Percentiles rank a stretch among this genome's conserved stretches.
These are phyloP conservation scores for Quercus lobata DNA, from an alignment of 331 rosid species.

Conservation along the genomic window DNA sequence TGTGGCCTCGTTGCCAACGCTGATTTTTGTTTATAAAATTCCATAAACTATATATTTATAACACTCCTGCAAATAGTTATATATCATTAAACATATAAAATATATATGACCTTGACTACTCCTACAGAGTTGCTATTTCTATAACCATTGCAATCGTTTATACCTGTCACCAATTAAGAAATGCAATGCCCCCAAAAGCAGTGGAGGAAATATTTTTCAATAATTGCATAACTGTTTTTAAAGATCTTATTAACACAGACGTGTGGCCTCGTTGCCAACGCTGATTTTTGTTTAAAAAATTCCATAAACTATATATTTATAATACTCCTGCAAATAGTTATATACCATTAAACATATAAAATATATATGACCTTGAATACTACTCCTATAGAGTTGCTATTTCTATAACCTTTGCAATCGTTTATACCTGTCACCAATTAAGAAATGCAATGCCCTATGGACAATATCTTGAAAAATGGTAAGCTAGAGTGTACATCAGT, in stretches of 20 bases:
- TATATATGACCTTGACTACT: neutral
- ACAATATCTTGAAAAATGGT: neutral
- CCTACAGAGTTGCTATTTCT: neutral
- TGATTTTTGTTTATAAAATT: no score
- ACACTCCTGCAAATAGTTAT: no score
- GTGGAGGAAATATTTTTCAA: no score
- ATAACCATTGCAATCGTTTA: neutral
- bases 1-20: neutral
- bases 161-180: neutral
- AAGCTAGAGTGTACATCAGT: neutral
- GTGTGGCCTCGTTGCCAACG: neutral
- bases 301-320: neutral
- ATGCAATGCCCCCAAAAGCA: neutral
- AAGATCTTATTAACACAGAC: neutral
- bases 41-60: neutral
- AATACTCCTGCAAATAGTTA: neutral
- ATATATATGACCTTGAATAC: neutral
- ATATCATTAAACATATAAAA: neutral
- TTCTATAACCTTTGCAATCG: neutral
- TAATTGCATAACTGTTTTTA: neutral
- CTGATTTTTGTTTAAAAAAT: no score
- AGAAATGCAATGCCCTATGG: neutral
- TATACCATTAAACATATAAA: neutral
- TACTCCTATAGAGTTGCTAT: neutral
- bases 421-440: neutral